Evolutionary conservation across 2,329 filamentous ascomycete species (phyloP).

Genomic region (Ramularia collo-cygni): DNA sequence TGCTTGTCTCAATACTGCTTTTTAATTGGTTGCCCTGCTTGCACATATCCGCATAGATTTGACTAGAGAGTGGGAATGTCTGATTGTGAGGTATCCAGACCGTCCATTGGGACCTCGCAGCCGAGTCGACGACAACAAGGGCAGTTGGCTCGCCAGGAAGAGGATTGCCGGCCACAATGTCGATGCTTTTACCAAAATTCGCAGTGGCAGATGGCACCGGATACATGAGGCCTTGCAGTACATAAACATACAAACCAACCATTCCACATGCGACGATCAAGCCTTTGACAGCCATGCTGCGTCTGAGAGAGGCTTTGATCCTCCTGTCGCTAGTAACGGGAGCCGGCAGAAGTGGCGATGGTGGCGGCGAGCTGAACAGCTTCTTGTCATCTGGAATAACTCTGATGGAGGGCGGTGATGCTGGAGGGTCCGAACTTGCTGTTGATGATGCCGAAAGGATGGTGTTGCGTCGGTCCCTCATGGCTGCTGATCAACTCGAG

Average conservation of each 20-base stretch:
- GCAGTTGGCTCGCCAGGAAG: conserved; percentile 69
- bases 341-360: conserved; percentile 18
- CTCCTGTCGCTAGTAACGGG: conserved; percentile 19
- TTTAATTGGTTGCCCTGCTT: conserved; percentile 44
- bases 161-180: conserved; percentile 59
- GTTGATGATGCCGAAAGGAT: conserved; percentile 44
- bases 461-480: conserved; percentile 43
- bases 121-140: conserved; percentile 59
- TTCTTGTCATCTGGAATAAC: conserved; percentile 53
- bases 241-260: conserved; percentile 13
- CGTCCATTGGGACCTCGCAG: conserved; percentile 67
- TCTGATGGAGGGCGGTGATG: conserved; percentile 61
- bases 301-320: conserved; percentile 2
- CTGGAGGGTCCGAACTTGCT: conserved; percentile 57
- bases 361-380: conserved; percentile 16
- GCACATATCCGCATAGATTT: conserved; percentile 65
- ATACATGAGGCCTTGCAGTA: conserved; percentile 7
- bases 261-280: conserved; percentile 13
- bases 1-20: conserved; percentile 26
- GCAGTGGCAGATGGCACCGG: conserved; percentile 24
- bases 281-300: conserved; percentile 10
- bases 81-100: conserved; percentile 65
- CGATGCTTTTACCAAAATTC: conserved; percentile 46
- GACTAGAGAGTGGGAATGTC: conserved; percentile 59
- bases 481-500: conserved; percentile 12